Base-by-base conservation (phyloP, 495 filamentous ascomycete species). In the Penicillium angulare region DNA sequence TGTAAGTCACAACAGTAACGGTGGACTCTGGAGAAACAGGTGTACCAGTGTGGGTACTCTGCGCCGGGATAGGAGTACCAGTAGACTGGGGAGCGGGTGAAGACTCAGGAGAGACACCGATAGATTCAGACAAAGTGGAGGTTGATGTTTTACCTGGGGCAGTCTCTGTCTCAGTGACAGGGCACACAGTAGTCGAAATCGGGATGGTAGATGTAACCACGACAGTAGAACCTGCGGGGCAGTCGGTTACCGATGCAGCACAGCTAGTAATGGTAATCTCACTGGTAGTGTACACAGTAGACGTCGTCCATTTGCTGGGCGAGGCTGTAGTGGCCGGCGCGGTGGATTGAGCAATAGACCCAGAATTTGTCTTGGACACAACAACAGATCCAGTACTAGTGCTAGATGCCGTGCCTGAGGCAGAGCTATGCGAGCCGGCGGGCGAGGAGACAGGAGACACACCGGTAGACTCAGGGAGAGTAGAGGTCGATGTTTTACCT, bases 261-360 rank as follows among this genome's bases (percentile, higher is more conserved):
- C 81, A 85, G 49, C 74, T 77, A 3, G 79, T 81, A 58, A 83
- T 69, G 5, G 84, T 85, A 49, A 79, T 69, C 55, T 75, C 70
- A 46, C 71, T 77, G 8, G 83, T 86, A 13, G 72, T 65, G 61
- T 76, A 84, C n/a, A 84, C 69, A 35, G 83, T 85, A 7, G 81
- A 85, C 22, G 78, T 81, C 45, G 79, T 83, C 59, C 71, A 53
- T 51, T 48, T 31, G 3, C 8, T 31, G 2, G 52, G 38, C 10
- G 53, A 33, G 45, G 43, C 42, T 8, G 45, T 34, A 26, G 61
- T 42, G n/a, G 68, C 34, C 42, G 56, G 55, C 34, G n/a, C 7
- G 34, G 18, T 16, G n/a, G n/a, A n/a, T n/a, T n/a, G n/a, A n/a
- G n/a, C n/a, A n/a, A n/a, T n/a, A n/a, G n/a, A n/a, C n/a, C n/a